phyloP scores from a whole-genome alignment of 257 asterid genomes.

The Asclepias syriaca region DNA sequence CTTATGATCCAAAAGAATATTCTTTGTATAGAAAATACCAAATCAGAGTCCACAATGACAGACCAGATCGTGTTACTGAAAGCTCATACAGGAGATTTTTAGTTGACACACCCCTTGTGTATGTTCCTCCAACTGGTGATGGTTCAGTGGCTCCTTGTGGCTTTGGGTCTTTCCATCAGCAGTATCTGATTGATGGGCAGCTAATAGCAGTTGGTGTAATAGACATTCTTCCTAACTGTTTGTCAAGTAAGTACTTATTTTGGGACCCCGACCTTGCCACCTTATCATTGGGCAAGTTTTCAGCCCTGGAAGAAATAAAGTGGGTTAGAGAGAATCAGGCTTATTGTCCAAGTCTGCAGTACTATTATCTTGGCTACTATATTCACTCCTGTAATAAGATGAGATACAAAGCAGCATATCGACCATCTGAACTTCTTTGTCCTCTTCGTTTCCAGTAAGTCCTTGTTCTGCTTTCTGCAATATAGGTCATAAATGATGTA shows the following conservation, averaged over 20 bases:
- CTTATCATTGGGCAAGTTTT: constrained; percentile 85
- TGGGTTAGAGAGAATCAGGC: constrained; percentile 71
- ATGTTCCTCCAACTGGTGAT: constrained; percentile 52
- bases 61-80: constrained; percentile 70
- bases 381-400: constrained; percentile 93
- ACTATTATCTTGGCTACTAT: constrained; percentile 97
- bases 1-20: constrained; percentile 85
- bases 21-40: constrained; percentile 82
- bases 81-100: constrained; percentile 74
- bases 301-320: constrained; percentile 82
- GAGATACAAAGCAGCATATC: constrained; percentile 95
- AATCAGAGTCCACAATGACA: constrained; percentile 79
- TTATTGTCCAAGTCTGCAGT: constrained; percentile 78
- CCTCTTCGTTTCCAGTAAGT: constrained; percentile 93
- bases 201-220: constrained; percentile 92
- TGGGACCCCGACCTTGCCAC: constrained; percentile 97
- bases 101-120: constrained; percentile 82
- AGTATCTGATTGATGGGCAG: constrained; percentile 81
- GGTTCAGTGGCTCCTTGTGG: constrained; percentile 75
- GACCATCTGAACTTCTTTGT: constrained; percentile 96
- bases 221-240: constrained; percentile 89
- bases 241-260: constrained; percentile 93
- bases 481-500: background rate
- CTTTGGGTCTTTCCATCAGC: constrained; percentile 98
- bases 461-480: constrained; percentile 3